Evolutionary conservation across 108 stramenopile species (phyloP), one percentile per base, ranked within the genome.

Genomic region (Cyclotella sp.): DNA sequence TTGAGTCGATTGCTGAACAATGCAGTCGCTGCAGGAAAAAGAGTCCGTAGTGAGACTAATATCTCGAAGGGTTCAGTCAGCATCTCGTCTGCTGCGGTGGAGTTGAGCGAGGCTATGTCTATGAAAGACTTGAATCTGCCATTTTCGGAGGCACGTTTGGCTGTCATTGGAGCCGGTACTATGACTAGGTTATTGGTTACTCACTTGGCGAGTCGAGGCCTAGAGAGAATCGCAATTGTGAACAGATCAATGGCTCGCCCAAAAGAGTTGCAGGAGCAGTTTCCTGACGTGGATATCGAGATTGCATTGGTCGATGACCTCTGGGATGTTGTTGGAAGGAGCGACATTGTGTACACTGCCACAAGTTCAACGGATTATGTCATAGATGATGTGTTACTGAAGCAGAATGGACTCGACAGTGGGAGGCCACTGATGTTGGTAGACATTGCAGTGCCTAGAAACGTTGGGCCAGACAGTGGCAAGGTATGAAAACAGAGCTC

Each of bases 391-490:
- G 73, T 81, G 47, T 82, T 88, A 57, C 85, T 97, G 77, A 85
- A 95, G 73, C 88, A 83, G 54, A 93, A 97, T 78, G 95, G 93
- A 6, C 51, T 87, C 9, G 88, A 85, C 28, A 80, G 89, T 29
- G 91, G 91, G 72, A 75, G 91, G 49, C 93, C 88, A 0, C 67
- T 97, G 63, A 97, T 98, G 96, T 81, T 99, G 60, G 97, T 98
- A 7, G 98, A 99, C 78, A 99, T 99, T 79, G 89, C 97, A n/a
- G 98, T 99, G 19, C 98, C 98, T 28, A 88, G 98, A 68, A 99
- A 99, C 76, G 94, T 99, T 70, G 96, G 94, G 30, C 84, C 90
- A 27, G 92, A 96, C 57, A 91, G 93, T 77, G 88, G 85, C 18
- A 78, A 90, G 60, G 95, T 93, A 76, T 75, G 87, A 15, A 26